A percentile compares a stretch with the other conserved stretches of the same genome.
Conservation (phyloP, 345 rosid genomes). For the Sisymbrium irio region DNA sequence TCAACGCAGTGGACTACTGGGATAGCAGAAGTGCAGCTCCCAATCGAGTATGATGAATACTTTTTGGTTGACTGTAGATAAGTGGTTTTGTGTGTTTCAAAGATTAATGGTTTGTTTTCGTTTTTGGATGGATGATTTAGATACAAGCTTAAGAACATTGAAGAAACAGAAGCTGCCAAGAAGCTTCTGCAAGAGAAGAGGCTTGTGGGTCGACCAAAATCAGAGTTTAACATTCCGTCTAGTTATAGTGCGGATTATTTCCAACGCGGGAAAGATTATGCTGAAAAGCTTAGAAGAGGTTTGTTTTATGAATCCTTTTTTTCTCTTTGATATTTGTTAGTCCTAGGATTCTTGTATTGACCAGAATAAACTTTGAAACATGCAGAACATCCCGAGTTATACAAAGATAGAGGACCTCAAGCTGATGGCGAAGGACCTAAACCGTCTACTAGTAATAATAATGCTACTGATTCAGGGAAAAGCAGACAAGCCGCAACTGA, state of each 20-base stretch:
- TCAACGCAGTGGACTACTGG: conserved; percentile 99
- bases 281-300: conserved; percentile 96
- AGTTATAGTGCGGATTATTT: conserved; percentile 97
- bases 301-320: not conserved
- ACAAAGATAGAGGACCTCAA: conserved; percentile 59
- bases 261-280: conserved; percentile 90
- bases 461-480: conserved; percentile 52
- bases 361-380: not conserved
- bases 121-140: conserved; percentile 37
- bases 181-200: conserved; percentile 95
- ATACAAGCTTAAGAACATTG: conserved; percentile 85
- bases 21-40: conserved; percentile 95
- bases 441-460: conserved; percentile 37
- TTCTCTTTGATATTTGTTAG: not conserved
- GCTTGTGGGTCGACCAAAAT: conserved; percentile 66
- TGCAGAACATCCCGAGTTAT: conserved; percentile 93
- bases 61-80: not conserved
- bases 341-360: not conserved
- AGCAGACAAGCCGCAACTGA: conserved; percentile 97
- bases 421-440: conserved; percentile 55
- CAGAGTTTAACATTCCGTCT: conserved; percentile 77
- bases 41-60: conserved; percentile 65
- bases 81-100: not conserved
- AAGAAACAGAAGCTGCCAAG: conserved; percentile 98
- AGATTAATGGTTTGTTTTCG: not conserved